Evolutionary conservation across 192 early-diverging fungal species (phyloP), one percentile per base, ranked within the genome.

Genomic region (Umbelopsis ramanniana): DNA sequence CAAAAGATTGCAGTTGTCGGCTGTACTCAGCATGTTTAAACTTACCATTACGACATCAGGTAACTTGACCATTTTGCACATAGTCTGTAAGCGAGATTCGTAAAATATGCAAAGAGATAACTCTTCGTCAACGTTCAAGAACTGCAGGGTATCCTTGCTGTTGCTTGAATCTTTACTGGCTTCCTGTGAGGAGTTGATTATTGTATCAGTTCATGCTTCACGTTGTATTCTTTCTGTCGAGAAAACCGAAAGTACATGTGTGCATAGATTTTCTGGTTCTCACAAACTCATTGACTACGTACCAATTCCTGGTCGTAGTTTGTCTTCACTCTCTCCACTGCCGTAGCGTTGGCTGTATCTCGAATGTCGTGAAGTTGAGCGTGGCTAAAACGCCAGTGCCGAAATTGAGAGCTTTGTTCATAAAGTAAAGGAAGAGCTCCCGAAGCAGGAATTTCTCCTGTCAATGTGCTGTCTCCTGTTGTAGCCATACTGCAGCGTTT

Each of bases 321-420:
- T 21, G 69, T 70, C 35, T 84, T 81, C 8, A 91, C 90, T 57
- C 84, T 82, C n/a, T 88, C 77, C 7, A 88, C 73, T 26, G 85
- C 86, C 53, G 77, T 80, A 66, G 72, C 72, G 68, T 90, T 90
- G 67, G 85, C 85, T 24, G 82, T 82, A 40, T 72, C 77, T 22
- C 92, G 87, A 45, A 89, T 83, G 24, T 87, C 81, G 40, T 82
- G 79, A 45, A 93, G 69, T 0, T 83, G 77, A 23, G 46, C 54
- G 46, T 85, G 83, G 40, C 85, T 88, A 45, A 89, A 92, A 33
- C 89, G 78, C 92, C 92, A 93, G 69, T 93, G 85, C 43, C 83
- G 86, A 74, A 83, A 93, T 68, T 93, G 92, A 33, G 92, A 89
- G 10, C 88, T 84, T 71, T 93, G 88, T 68, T 92, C 85, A 67